A percentile compares a stretch with the other conserved stretches of the same genome.
These are phyloP conservation scores for Galium porrigens DNA, from an alignment of 305 asterid species.

Conservation along the genomic window DNA sequence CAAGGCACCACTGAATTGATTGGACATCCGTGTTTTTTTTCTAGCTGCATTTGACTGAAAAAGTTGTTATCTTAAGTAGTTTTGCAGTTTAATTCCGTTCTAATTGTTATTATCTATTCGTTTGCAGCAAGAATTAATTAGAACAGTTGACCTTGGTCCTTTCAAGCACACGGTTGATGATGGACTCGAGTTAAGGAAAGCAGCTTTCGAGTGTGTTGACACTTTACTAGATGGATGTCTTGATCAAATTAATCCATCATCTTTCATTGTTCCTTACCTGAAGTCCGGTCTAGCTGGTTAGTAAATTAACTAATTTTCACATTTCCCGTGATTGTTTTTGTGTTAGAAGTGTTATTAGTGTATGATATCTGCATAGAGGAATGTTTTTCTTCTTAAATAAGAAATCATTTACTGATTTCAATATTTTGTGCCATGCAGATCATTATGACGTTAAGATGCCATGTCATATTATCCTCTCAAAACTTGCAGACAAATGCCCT, in stretches of 20 bases:
- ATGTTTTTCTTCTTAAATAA: neutral
- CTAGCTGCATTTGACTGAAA: neutral
- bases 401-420: neutral
- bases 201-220: conserved; percentile 97
- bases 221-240: conserved; percentile 89
- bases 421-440: conserved; percentile 33
- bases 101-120: neutral
- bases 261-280: conserved; percentile 87
- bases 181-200: conserved; percentile 98
- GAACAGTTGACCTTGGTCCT: conserved; percentile 96
- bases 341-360: neutral
- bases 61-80: neutral
- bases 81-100: neutral
- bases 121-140: conserved; percentile 89
- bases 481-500: conserved; percentile 90
- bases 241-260: conserved; percentile 94
- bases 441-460: conserved; percentile 99
- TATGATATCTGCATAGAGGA: conserved; percentile 1
- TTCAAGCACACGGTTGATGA: conserved; percentile 98
- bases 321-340: neutral
- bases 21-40: neutral
- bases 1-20: neutral
- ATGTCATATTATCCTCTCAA: conserved; percentile 94
- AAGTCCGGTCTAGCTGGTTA: conserved; percentile 87
- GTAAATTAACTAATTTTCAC: neutral